These are phyloP conservation scores for Beauveria australis DNA, from an alignment of 2,329 filamentous ascomycete species.

Conservation along the genomic window DNA sequence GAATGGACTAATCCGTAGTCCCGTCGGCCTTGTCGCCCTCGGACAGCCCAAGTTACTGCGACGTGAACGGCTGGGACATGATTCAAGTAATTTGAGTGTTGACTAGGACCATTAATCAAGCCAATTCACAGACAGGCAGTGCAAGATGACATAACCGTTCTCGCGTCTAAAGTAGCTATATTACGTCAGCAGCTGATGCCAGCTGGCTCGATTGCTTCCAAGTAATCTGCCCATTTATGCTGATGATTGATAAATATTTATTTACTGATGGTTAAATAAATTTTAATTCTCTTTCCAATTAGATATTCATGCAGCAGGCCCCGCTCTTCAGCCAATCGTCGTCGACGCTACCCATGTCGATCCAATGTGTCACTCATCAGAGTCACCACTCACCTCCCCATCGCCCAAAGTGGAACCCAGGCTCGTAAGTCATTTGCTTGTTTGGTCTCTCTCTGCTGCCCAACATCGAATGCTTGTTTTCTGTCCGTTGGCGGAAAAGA, in stretches of 20 bases:
- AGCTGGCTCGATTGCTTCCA: background rate
- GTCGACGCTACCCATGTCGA: background rate
- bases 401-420: background rate
- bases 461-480: background rate
- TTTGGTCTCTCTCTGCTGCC: background rate
- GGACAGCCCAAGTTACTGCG: background rate
- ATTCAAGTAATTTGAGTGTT: no score
- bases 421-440: background rate
- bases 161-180: no score
- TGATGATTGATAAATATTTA: no score
- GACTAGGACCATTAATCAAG: no score
- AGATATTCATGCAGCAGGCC: background rate
- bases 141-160: no score
- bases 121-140: no score
- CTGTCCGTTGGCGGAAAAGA: no score
- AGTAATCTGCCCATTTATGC: no score
- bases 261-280: background rate
- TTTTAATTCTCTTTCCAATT: background rate
- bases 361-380: background rate
- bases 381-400: background rate
- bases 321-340: background rate
- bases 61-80: no score
- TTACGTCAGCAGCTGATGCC: background rate
- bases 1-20: no score
- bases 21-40: background rate